Evolutionary conservation across 169 alveolate genomes (phyloP).

Genomic region (Plasmodium cynomolgi): DNA sequence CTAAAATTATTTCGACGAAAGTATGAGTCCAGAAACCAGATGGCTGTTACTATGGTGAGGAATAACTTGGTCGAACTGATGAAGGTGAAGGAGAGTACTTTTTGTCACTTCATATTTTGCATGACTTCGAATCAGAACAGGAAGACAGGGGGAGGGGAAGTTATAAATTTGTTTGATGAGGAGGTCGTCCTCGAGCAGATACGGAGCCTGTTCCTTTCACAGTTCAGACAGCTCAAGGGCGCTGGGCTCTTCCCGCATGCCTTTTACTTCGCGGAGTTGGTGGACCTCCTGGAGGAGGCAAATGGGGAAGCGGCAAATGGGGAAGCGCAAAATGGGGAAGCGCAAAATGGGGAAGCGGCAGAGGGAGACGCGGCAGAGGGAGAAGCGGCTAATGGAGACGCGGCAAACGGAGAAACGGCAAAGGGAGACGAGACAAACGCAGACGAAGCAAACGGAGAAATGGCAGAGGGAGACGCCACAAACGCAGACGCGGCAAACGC

Average conservation of each 20-base stretch:
- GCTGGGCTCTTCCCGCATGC: slow-evolving; percentile 27
- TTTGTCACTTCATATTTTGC: slow-evolving; percentile 60
- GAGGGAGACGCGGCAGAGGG: not conserved
- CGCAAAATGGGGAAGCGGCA: not conserved
- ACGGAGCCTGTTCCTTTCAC: not conserved
- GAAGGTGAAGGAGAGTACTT: slow-evolving; percentile 11
- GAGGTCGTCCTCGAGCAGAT: slow-evolving; percentile 12
- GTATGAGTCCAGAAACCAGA: slow-evolving; percentile 24
- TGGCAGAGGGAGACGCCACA: not conserved
- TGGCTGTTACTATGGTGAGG: slow-evolving; percentile 52
- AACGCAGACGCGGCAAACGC: not conserved
- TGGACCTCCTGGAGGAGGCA: not conserved
- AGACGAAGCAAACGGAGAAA: not conserved
- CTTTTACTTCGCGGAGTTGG: slow-evolving; percentile 24
- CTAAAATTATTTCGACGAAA: slow-evolving; percentile 5
- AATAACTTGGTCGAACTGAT: slow-evolving; percentile 24
- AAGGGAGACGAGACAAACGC: not conserved
- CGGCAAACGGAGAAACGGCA: not conserved
- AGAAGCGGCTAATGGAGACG: not conserved
- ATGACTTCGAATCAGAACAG: slow-evolving; percentile 9
- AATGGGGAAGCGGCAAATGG: not conserved
- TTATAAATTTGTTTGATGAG: slow-evolving; percentile 3
- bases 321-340: not conserved
- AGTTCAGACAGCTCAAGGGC: slow-evolving; percentile 6
- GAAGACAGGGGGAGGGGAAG: not conserved